Evolutionary conservation across 495 filamentous ascomycete genomes (phyloP).

Genomic region (Aspergillus coremiiformis): DNA sequence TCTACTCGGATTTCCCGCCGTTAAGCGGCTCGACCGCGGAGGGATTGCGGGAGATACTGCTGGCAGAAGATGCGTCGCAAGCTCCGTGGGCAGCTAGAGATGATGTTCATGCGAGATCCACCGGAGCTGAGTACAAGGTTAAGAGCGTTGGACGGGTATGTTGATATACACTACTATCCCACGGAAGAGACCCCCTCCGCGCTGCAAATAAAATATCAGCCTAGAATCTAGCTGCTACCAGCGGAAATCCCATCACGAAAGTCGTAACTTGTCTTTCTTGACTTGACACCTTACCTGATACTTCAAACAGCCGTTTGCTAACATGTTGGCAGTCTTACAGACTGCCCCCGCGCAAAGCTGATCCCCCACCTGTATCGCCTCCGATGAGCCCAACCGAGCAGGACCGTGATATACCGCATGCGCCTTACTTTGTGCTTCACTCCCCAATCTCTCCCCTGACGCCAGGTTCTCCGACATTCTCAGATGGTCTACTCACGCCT

Average conservation of each 20-base stretch:
- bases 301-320: conserved; percentile 9
- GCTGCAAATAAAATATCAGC: background rate
- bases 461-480: conserved; percentile 69
- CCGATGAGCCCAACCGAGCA: conserved; percentile 43
- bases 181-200: background rate
- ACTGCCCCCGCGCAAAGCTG: conserved; percentile 57
- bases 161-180: conserved; percentile 14
- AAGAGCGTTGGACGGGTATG: conserved; percentile 72
- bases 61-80: conserved; percentile 55
- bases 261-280: background rate
- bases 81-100: conserved; percentile 51
- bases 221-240: background rate
- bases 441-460: conserved; percentile 84
- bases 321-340: conserved; percentile 43
- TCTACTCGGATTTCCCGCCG: conserved; percentile 60
- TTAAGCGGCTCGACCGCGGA: conserved; percentile 58
- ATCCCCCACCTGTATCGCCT: conserved; percentile 44
- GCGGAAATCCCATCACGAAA: background rate
- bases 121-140: conserved; percentile 49
- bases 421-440: conserved; percentile 53
- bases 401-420: conserved; percentile 36
- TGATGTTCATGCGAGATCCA: conserved; percentile 22
- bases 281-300: background rate
- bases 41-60: conserved; percentile 59
- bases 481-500: conserved; percentile 76